Conservation (phyloP, 345 rosid species). For the Eucalyptus shirleyi region DNA sequence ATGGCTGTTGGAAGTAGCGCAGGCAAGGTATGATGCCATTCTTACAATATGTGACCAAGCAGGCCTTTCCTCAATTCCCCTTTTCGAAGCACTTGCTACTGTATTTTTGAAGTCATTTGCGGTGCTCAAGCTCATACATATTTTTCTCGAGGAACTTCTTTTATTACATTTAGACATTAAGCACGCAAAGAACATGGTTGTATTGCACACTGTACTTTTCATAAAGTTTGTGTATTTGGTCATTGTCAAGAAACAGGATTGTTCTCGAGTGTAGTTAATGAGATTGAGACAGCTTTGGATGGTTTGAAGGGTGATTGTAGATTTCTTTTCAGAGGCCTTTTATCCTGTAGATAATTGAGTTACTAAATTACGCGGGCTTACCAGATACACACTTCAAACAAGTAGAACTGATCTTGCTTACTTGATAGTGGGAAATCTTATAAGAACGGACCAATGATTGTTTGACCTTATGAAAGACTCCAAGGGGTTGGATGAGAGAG, state of each 20-base stretch:
- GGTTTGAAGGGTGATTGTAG: not conserved
- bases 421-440: not conserved
- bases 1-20: conserved; percentile 85
- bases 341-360: not conserved
- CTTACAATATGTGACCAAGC: not conserved
- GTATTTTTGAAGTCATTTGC: not conserved
- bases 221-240: not conserved
- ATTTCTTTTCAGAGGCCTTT: not conserved
- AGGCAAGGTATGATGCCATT: conserved; percentile 59
- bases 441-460: not conserved
- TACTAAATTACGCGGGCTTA: not conserved
- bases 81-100: not conserved
- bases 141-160: not conserved
- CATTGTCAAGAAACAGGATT: not conserved
- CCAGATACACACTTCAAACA: not conserved
- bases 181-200: not conserved
- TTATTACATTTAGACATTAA: not conserved
- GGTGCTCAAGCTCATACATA: not conserved
- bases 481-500: not conserved
- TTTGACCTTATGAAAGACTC: not conserved
- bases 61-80: not conserved
- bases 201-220: not conserved
- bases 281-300: not conserved
- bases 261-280: not conserved
- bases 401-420: not conserved